phyloP scores from a whole-genome alignment of 2,329 filamentous ascomycete species.

The Ophiostoma sp. region DNA sequence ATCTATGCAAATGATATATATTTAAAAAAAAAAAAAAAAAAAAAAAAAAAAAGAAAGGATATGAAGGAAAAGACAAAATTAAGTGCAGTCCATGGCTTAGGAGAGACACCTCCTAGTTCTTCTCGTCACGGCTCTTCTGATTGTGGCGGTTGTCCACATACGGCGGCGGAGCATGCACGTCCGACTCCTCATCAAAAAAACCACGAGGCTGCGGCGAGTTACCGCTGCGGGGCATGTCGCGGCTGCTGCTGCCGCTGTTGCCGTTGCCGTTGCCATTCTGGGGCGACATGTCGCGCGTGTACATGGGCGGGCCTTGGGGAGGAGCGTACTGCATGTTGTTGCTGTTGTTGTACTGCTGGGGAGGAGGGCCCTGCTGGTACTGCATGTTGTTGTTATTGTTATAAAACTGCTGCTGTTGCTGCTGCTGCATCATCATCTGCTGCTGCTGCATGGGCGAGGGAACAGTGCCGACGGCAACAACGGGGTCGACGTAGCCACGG shows the following conservation, averaged over 20 bases:
- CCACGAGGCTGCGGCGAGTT: background rate
- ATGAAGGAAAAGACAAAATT: background rate
- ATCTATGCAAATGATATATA: background rate
- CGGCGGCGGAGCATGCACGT: background rate
- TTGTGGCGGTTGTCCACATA: background rate
- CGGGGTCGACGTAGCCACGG: background rate
- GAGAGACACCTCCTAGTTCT: background rate
- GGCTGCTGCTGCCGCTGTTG: background rate
- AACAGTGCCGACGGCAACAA: background rate
- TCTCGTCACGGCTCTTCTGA: background rate
- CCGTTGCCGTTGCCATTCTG: background rate
- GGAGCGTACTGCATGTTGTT: background rate
- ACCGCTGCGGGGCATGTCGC: background rate
- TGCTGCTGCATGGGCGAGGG: background rate
- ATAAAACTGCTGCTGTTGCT: background rate
- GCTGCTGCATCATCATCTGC: background rate
- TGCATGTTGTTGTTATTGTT: constrained; percentile 2
- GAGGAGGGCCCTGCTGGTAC: background rate
- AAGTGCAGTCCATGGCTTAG: background rate
- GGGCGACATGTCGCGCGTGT: background rate
- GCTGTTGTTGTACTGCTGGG: background rate
- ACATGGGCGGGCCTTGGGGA: background rate
- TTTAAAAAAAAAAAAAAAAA: background rate
- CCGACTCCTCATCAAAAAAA: constrained; percentile 2
- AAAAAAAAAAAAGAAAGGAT: background rate